Evolutionary conservation across 768 basidiomycete species (phyloP).

Genomic region (Rhizopogon salebrosus): DNA sequence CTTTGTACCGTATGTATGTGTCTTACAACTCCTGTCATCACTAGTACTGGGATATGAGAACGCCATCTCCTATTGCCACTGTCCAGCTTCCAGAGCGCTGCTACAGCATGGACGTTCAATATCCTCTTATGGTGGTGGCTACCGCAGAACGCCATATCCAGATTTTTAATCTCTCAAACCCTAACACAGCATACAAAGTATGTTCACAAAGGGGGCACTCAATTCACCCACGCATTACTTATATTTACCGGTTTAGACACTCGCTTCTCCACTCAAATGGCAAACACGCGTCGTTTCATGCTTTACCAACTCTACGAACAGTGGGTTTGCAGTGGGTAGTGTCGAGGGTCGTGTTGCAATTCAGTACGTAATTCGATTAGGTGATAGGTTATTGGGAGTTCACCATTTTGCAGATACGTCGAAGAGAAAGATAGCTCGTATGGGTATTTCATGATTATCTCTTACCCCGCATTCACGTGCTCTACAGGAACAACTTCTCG

Average conservation of each 20-base stretch:
- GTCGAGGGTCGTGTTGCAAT: conserved; percentile 92
- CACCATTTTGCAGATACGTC: conserved; percentile 53
- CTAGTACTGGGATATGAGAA: conserved; percentile 91
- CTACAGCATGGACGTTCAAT: conserved; percentile 80
- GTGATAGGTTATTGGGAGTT: not conserved
- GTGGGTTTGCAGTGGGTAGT: conserved; percentile 81
- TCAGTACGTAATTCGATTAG: conserved; percentile 58
- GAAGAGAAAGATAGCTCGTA: conserved; percentile 78
- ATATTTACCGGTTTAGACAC: conserved; percentile 43
- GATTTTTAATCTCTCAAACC: conserved; percentile 83
- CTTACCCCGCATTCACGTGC: not conserved
- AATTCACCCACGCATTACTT: not conserved
- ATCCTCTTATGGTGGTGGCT: conserved; percentile 84
- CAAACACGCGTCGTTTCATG: conserved; percentile 86
- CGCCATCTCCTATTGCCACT: conserved; percentile 67
- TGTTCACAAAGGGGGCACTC: conserved; percentile 11
- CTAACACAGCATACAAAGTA: conserved; percentile 75
- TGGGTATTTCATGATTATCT: conserved; percentile 16
- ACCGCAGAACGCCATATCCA: conserved; percentile 91
- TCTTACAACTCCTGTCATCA: not conserved
- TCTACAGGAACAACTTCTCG: conserved; percentile 68
- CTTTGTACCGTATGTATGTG: not conserved
- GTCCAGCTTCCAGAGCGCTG: conserved; percentile 87
- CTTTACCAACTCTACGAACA: conserved; percentile 60
- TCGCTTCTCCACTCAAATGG: conserved; percentile 87